Base-by-base conservation (phyloP, 305 asterid genomes). In the Fraxinus sp. region DNA sequence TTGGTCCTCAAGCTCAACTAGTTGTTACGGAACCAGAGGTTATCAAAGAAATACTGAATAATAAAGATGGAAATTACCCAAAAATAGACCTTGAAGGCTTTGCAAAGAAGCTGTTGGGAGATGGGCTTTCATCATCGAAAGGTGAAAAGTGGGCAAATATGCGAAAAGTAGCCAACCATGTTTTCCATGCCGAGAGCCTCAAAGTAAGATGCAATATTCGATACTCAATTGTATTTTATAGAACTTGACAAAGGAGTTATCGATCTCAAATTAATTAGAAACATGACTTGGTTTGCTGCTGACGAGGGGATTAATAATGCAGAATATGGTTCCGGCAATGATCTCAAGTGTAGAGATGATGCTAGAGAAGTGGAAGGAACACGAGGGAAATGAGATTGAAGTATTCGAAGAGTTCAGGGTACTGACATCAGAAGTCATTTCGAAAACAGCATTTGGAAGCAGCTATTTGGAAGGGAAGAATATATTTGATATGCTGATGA, bases 371-470 rank as follows among this genome's bases (percentile, higher is more conserved):
- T 94, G 98, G 97, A 84, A 73, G 82, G 82, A 79, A 0, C 35
- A 84, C 24, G 86, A 89, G 62, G 88, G 88, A 18, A 87, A 75
- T 35, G 94, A 92, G 82, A 84, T 92, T n/a, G 98, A 94, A 80
- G 97, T 93, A 75, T 91, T 87, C 30, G 88, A 87, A 55, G 93
- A 92, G 75, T 92, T 92, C 82, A 89, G 90, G 57, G 32, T 91
- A 1, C 75, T 93, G 79, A 89, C 98, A 52, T 92, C 95, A 71
- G 95, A 93, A 16, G 79, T 91, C 22, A 91, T 94, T 80, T 92
- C 98, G n/a, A 91, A 85, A 88, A 92, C 95, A 22, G 97, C 98
- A 20, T 94, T 93, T 52, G 97, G 98, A 8, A 94, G 97, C 86
- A 92, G 89, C 87, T 94, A 89, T 55, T 37, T 79, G 76, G 96